These are phyloP conservation scores for Triadica sebifera DNA, from an alignment of 345 rosid species.

Conservation along the genomic window DNA sequence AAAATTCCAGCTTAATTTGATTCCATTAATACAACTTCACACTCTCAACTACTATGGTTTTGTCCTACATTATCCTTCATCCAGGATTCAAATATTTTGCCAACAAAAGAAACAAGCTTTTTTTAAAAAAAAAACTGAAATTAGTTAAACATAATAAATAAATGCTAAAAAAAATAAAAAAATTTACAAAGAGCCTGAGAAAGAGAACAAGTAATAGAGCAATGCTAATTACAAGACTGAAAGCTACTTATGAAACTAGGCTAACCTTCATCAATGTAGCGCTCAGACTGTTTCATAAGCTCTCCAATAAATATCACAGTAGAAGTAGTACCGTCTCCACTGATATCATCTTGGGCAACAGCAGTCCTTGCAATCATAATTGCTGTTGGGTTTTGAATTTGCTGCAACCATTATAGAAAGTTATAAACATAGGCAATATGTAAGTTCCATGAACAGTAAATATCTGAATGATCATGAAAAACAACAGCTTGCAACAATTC, in stretches of 20 bases:
- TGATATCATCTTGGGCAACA: slow-evolving; percentile 95
- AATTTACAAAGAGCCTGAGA: neutral
- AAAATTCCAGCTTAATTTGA: neutral
- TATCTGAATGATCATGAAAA: neutral
- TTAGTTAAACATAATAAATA: neutral
- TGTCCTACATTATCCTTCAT: neutral
- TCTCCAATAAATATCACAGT: slow-evolving; percentile 95
- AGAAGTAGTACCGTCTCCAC: slow-evolving; percentile 97
- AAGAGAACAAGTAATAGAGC: neutral
- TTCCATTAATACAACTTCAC: neutral
- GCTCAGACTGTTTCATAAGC: slow-evolving; percentile 95
- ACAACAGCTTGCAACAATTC: neutral
- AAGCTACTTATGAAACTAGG: neutral
- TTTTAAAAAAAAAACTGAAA: neutral
- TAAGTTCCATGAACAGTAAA: neutral
- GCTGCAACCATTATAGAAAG: slow-evolving; percentile 48
- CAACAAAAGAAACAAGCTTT: neutral
- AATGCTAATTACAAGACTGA: slow-evolving; percentile 1
- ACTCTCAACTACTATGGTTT: neutral
- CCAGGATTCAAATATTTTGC: neutral
- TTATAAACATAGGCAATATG: neutral
- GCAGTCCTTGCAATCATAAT: slow-evolving; percentile 99
- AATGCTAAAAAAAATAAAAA: neutral
- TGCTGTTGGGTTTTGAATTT: slow-evolving; percentile 98
- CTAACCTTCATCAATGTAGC: slow-evolving; percentile 92